Evolutionary conservation across 495 filamentous ascomycete species (phyloP), one percentile per base, ranked within the genome.

Genomic region (Podospora conica): DNA sequence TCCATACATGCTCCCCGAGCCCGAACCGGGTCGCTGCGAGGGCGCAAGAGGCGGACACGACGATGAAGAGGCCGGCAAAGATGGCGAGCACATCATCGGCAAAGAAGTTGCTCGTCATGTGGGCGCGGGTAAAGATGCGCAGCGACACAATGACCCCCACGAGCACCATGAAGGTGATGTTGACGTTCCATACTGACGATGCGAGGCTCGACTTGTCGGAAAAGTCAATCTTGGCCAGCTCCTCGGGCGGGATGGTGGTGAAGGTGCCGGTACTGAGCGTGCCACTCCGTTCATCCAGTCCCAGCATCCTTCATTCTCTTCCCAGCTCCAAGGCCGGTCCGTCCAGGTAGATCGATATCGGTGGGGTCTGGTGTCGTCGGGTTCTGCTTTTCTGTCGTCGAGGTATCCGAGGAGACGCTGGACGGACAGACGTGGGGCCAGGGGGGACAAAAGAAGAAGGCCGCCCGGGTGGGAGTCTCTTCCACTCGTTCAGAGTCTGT

Each of bases 1-100:
- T 76, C 74, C 72, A 74, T 8, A 74, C 64, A 31, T 76, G 74
- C 55, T 69, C 55, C 1, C 74, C 74, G 24, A 76, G 70, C 3
- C 74, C 74, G 21, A 64, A 71, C 3, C 57, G 7, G 1, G 71
- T 70, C 2, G 71, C 74, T 10, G 60, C 61, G 0, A 76, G 57
- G 1, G 65, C 53, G 6, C 65, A 66, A n/a, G 64, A 55, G 10
- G 72, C 66, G 7, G 73, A 67, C 0, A 73, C 60, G 9, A 74
- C 18, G 23, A 67, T 69, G 21, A 66, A 76, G 29, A 74, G 3
- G 10, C 68, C 60, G 10, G 74, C 74, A 9, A 74, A 55, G 58
- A 73, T 66, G 66, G 70, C 68, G n/a, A 76, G 64, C 2, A 70
- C 64, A 33, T 71, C 69, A 20, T 71, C 69, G 54, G 57, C 53